Conservation (phyloP, 169 alveolate species). For the Plasmodium gonderi region DNA sequence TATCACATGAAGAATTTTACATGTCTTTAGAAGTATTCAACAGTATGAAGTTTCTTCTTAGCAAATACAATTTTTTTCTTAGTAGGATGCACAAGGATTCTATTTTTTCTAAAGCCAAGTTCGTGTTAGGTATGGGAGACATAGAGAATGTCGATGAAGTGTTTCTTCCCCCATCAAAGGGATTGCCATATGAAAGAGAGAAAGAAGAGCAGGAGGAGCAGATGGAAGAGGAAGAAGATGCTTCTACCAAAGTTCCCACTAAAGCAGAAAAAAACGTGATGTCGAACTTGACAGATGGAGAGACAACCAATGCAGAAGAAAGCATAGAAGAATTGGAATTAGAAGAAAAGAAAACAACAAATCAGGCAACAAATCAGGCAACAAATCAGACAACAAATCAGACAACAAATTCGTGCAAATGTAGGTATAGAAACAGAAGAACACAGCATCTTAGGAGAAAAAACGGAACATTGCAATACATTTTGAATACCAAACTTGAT, state of each 20-base stretch:
- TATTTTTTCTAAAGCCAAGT: conserved; percentile 41
- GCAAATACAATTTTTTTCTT: conserved; percentile 36
- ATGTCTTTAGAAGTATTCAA: conserved; percentile 57
- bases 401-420: too few relatives aligned
- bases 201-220: neutral
- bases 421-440: neutral
- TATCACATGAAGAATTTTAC: conserved; percentile 61
- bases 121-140: conserved; percentile 69
- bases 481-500: conserved; percentile 50
- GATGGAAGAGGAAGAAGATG: neutral
- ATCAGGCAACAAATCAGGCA: too few relatives aligned
- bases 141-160: neutral
- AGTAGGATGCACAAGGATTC: conserved; percentile 63
- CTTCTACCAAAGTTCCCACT: neutral
- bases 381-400: too few relatives aligned
- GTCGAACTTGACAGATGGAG: too few relatives aligned
- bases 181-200: neutral
- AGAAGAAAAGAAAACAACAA: too few relatives aligned
- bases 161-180: neutral
- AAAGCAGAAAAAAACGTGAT: too few relatives aligned
- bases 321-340: neutral
- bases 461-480: conserved; percentile 62
- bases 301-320: neutral
- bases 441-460: neutral
- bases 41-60: conserved; percentile 34